Conservation (phyloP, 2,329 filamentous ascomycete species). For the Talaromyces sp. region DNA sequence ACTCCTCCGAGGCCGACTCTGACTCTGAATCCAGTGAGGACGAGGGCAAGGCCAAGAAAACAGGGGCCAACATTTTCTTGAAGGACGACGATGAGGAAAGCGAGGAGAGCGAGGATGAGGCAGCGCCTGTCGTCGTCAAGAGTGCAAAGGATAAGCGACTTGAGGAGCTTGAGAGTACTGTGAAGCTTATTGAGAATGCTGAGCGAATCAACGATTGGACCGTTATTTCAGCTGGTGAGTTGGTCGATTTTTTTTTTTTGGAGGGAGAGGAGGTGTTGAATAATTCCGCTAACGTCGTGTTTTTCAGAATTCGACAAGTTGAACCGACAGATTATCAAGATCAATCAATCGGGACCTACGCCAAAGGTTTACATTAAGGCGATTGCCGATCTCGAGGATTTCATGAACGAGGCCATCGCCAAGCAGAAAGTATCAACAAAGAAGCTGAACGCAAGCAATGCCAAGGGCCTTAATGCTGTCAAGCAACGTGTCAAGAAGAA, state of each 20-base stretch:
- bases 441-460: slow-evolving; percentile 98
- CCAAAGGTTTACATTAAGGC: slow-evolving; percentile 92
- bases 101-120: slow-evolving; percentile 79
- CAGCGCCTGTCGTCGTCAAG: slow-evolving; percentile 81
- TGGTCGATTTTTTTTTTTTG: not conserved
- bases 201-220: slow-evolving; percentile 98
- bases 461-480: slow-evolving; percentile 89
- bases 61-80: slow-evolving; percentile 80
- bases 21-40: slow-evolving; percentile 48
- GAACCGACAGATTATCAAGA: slow-evolving; percentile 77
- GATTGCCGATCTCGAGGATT: slow-evolving; percentile 88
- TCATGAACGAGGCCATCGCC: slow-evolving; percentile 86
- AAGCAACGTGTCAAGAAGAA: slow-evolving; percentile 99
- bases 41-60: slow-evolving; percentile 56
- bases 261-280: not conserved
- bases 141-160: slow-evolving; percentile 97
- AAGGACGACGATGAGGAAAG: slow-evolving; percentile 65
- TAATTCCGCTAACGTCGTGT: not conserved
- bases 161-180: slow-evolving; percentile 86
- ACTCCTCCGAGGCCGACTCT: slow-evolving; percentile 49
- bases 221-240: slow-evolving; percentile 79
- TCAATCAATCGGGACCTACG: slow-evolving; percentile 69
- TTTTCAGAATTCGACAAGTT: slow-evolving; percentile 84
- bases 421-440: slow-evolving; percentile 95
- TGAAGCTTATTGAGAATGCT: slow-evolving; percentile 91